phyloP scores from a whole-genome alignment of 768 basidiomycete species.

The Boletellus ananas region DNA sequence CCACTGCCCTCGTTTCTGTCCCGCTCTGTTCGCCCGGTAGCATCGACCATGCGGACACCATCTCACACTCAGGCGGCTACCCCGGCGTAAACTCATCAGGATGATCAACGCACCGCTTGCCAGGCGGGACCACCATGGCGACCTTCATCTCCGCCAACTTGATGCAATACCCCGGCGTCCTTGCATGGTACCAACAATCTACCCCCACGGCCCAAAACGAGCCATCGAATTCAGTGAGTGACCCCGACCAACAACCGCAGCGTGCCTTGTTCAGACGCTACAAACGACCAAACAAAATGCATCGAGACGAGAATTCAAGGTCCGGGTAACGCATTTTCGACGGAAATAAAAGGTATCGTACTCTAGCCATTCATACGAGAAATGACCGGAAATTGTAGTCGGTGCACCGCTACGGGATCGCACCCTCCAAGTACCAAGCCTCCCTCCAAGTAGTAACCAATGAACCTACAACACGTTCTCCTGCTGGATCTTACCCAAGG shows the following conservation, averaged over 20 bases:
- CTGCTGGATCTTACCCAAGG: constrained; percentile 31
- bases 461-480: not conserved
- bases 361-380: not conserved
- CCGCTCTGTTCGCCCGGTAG: not conserved
- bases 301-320: constrained; percentile 1
- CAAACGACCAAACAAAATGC: constrained; percentile 3
- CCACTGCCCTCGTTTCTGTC: not conserved
- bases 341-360: not conserved
- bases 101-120: no score
- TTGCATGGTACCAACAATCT: no score
- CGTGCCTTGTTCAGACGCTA: constrained; percentile 1
- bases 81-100: no score
- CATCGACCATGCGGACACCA: no score
- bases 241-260: not conserved
- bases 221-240: no score
- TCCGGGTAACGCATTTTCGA: not conserved
- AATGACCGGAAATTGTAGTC: not conserved
- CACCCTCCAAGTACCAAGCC: not conserved
- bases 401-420: no score
- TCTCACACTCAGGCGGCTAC: no score
- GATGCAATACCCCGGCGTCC: no score
- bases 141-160: no score
- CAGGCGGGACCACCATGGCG: no score
- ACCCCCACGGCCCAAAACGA: no score
- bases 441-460: not conserved